Evolutionary conservation across 345 rosid genomes (phyloP), one percentile per base, ranked within the genome.

Genomic region (Cardiospermum halicacabum): DNA sequence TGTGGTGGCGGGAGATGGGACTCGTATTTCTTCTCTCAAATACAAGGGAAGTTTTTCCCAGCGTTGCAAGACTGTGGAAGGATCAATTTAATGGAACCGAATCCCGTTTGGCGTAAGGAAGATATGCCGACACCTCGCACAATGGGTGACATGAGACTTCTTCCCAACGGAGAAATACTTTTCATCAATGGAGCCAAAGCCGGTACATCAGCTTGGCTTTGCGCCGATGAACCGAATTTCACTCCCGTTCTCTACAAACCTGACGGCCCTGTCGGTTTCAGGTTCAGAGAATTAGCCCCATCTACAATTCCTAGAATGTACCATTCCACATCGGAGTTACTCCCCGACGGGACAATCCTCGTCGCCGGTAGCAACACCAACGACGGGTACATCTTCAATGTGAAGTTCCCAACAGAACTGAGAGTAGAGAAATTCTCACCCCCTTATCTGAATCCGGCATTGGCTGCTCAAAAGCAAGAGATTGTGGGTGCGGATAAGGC

Each of bases 351-450:
- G 0, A 83, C 75, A 69, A 56, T 89, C 40, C 77, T 87, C 3
- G 78, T 89, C 6, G 89, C 70, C 0, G 94, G 96, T 5, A 87
- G 91, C 67, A 87, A 87, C 85, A 84, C 89, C 1, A 80, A 85
- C 69, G 69, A 84, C 0, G 94, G 94, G 5, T 87, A 89, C 76
- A 22, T 43, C 5, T 77, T 65, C 6, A 62, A 79, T 48, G 82
- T 77, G 11, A 78, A 80, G 70, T 89, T 37, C 77, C 94, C 94
- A 0, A 87, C 94, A 0, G 96, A 89, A 68, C 78, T 87, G 2
- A 79, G 88, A 4, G 77, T 87, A 0, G 94, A 87, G 78, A 87
- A 84, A 77, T 87, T 80, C 83, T 82, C 81, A 0, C 96, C 96
- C 0, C 94, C 86, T 61, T 89, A 87, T 74, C 65, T 89, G 43